Conservation (phyloP, 2,329 filamentous ascomycete species). For the Arthroderma sp. region DNA sequence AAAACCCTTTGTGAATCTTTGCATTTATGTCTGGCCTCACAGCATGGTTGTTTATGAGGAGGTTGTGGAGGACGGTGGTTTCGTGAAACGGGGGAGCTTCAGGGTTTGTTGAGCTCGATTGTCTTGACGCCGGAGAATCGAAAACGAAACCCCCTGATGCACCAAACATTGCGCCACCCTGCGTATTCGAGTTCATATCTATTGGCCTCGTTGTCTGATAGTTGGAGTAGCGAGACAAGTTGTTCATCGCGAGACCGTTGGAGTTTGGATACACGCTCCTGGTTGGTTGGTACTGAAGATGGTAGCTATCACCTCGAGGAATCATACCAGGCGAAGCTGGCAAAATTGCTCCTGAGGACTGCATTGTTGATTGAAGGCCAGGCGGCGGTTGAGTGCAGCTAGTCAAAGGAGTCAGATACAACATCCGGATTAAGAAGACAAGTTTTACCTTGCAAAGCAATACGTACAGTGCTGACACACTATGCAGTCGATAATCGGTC, state of each 20-base stretch:
- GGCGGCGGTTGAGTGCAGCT: slow-evolving; percentile 35
- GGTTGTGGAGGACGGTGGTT: slow-evolving; percentile 26
- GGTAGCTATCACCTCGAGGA: slow-evolving; percentile 31
- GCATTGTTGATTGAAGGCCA: slow-evolving; percentile 33
- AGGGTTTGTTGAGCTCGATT: slow-evolving; percentile 20
- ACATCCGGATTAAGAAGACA: neutral
- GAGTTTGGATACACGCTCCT: slow-evolving; percentile 21
- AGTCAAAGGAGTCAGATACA: slow-evolving; percentile 8
- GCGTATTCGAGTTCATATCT: slow-evolving; percentile 24
- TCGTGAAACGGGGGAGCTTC: slow-evolving; percentile 36
- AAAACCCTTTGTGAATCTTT: slow-evolving; percentile 82
- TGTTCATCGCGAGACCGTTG: slow-evolving; percentile 21
- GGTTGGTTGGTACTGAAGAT: slow-evolving; percentile 8
- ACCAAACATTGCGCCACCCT: slow-evolving; percentile 23
- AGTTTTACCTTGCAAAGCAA: slow-evolving; percentile 15
- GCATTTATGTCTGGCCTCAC: slow-evolving; percentile 65
- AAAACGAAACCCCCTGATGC: slow-evolving; percentile 13
- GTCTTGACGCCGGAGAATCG: slow-evolving; percentile 20
- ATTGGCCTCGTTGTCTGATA: slow-evolving; percentile 25
- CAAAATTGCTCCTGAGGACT: slow-evolving; percentile 22
- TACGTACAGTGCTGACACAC: slow-evolving; percentile 30
- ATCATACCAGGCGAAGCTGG: slow-evolving; percentile 21
- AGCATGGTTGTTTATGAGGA: slow-evolving; percentile 25
- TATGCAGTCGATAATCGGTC: slow-evolving; percentile 26
- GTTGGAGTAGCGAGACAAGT: slow-evolving; percentile 25